Evolutionary conservation across 805 yeast genomes (phyloP), one percentile per base, ranked within the genome.

Genomic region (Cyberlindnera meyerae): DNA sequence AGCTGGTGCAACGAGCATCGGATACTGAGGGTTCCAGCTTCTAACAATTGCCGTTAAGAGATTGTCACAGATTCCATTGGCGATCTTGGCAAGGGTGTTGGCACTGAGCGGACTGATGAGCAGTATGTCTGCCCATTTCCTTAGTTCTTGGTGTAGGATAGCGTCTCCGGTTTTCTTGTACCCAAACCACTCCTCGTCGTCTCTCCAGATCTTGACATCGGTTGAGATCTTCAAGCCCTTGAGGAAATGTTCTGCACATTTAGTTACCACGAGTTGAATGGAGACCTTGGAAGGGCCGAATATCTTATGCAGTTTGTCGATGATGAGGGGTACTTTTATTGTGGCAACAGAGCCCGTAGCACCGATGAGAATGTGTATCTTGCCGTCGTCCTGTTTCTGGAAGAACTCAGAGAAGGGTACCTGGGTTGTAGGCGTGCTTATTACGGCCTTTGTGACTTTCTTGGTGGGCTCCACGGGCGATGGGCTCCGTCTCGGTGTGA

Each of bases 311-410:
- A 93, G 69, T 57, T 87, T 86, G 54, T 82, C 95, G 46, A 93
- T 86, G 27, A 93, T 87, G 47, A 82, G 60, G 0, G 96, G 96
- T 16, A 93, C 80, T 59, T 93, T 93, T 45, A 93, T 87, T 3
- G 97, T 86, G 5, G 98, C 98, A 4, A 93, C 97, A 2, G 95
- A 84, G 1, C 98, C 98, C 1, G 97, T 86, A 14, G 94, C 95
- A 14, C 94, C 98, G 29, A 93, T 68, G 39, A 93, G 66, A 29
- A 93, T 79, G 59, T 93, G 98, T 39, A 86, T 70, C 54, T 88
- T 89, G 29, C 80, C 83, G 56, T 86, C 95, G 55, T 86, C 93
- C 51, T 79, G 62, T 50, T 77, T 78, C 37, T 75, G 73, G 40
- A 84, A 66, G 55, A 77, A 83, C 46, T 82, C 79, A 21, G 80